A percentile compares a stretch with the other conserved stretches of the same genome.
These are phyloP conservation scores for Cyberlindnera maritima DNA, from an alignment of 805 yeast species.

Conservation along the genomic window DNA sequence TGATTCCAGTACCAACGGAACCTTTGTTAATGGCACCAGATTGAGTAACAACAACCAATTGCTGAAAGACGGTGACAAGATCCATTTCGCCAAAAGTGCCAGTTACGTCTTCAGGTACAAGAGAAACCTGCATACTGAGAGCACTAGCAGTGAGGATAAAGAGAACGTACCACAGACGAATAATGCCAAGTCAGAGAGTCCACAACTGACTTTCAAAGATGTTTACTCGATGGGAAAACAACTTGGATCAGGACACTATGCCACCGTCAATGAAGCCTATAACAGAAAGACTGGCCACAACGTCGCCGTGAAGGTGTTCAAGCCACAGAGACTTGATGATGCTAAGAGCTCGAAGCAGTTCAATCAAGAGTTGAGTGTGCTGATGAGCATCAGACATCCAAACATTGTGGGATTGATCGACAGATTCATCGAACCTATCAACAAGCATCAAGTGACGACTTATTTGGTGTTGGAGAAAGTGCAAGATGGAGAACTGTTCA, in stretches of 20 bases:
- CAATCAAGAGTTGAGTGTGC: constrained; percentile 64
- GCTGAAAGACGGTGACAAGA: constrained; percentile 61
- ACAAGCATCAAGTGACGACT: constrained; percentile 39
- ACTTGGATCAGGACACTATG: constrained; percentile 77
- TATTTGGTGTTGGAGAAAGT: constrained; percentile 71
- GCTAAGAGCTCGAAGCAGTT: constrained; percentile 40
- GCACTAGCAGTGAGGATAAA: constrained; percentile 5
- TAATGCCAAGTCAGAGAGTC: neutral
- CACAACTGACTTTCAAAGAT: constrained; percentile 48
- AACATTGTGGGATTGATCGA: constrained; percentile 67
- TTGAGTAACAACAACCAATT: constrained; percentile 45
- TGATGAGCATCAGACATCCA: constrained; percentile 64
- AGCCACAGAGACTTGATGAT: constrained; percentile 47
- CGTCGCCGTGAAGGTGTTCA: constrained; percentile 75
- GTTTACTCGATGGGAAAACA: constrained; percentile 49
- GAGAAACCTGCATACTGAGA: constrained; percentile 14
- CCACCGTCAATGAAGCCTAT: constrained; percentile 71
- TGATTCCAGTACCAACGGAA: constrained; percentile 62
- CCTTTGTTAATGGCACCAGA: constrained; percentile 57
- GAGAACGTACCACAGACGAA: constrained; percentile 12
- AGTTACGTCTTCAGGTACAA: constrained; percentile 47
- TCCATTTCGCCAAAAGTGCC: constrained; percentile 55
- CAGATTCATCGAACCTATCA: constrained; percentile 54
- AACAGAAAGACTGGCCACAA: constrained; percentile 54
- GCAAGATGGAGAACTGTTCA: constrained; percentile 73